Evolutionary conservation across 1,139 yeast genomes (phyloP), one percentile per base, ranked within the genome.

Genomic region (Kodamaea sp.): DNA sequence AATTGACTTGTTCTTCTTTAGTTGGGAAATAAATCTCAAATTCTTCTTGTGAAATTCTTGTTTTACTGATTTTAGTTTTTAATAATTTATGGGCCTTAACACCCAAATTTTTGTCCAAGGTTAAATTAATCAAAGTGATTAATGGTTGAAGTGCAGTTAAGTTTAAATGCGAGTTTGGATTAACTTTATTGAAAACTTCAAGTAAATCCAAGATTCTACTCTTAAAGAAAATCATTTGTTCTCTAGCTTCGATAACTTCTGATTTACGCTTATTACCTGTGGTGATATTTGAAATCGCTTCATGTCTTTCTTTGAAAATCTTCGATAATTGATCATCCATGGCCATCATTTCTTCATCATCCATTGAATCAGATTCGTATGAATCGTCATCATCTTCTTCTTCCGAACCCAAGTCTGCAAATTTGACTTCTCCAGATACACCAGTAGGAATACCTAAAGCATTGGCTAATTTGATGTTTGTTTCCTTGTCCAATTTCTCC

Each of bases 271-370:
- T 78, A 53, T 78, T 82, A 5, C 90, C 90, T 2, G 84, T 74
- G 24, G 70, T 64, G 4, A 65, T 59, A 27, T 60, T 62, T 8
- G 74, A 61, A 39, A 84, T 58, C 0, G 86, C 83, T 42, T 76
- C 78, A 50, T 80, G 79, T 55, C 94, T 78, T 53, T 89, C 92
- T 52, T 84, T 79, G 71, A 92, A 92, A 42, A 92, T 92, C 40
- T 75, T 77, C 0, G 96, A 79, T 27, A 92, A 68, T 45, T 88
- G 94, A 24, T 75, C 88, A 58, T 92, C 98, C 57, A 92, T 77
- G 10, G 92, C 95, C 81, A 90, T 80, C 99, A 92, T 92, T 59
- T 89, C 90, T 50, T 90, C 97, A 58, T 92, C 99, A 50, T 92
- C 94, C 95, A 88, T 85, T 2, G 89, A 79, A 46, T 86, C 95